phyloP scores from a whole-genome alignment of 225 moss, liverwort and hornwort genomes.

The Polytrichum commune region DNA sequence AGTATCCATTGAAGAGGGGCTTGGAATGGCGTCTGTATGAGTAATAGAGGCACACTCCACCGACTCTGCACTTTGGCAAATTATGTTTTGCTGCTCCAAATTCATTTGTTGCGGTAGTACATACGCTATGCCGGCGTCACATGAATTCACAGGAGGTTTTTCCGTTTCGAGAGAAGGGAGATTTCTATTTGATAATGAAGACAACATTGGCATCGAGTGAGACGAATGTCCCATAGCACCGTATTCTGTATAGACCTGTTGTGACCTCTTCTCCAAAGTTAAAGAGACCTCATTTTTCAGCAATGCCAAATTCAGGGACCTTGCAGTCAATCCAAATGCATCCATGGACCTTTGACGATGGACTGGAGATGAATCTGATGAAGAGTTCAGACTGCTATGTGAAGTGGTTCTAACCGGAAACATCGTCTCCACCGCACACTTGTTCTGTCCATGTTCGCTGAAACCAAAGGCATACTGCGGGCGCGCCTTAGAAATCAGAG shows the following conservation, averaged over 20 bases:
- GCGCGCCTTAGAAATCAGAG: constrained; percentile 16
- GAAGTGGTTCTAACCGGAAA: constrained; percentile 7
- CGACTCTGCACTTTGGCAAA: background rate
- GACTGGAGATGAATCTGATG: constrained; percentile 1
- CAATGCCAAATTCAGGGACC: background rate
- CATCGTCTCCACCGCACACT: constrained; percentile 9
- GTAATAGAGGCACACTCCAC: background rate
- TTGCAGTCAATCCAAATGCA: constrained; percentile 9
- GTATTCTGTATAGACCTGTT: too few species aligned
- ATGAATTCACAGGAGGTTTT: background rate
- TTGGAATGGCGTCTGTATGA: background rate
- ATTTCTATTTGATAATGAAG: constrained; percentile 8
- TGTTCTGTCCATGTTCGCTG: background rate
- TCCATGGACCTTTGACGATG: constrained; percentile 9
- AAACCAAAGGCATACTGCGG: constrained; percentile 6
- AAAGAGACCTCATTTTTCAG: background rate
- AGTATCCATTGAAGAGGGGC: background rate
- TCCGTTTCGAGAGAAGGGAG: constrained; percentile 1
- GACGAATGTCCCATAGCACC: too few species aligned
- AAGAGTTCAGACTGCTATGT: constrained; percentile 2
- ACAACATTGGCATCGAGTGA: background rate
- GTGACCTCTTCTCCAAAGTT: too few species aligned
- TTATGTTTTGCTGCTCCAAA: background rate
- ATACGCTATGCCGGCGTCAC: too few species aligned
- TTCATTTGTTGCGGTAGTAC: too few species aligned